Evolutionary conservation across 75 land plant genomes (phyloP).

Genomic region (Sequoia sempervirens): DNA sequence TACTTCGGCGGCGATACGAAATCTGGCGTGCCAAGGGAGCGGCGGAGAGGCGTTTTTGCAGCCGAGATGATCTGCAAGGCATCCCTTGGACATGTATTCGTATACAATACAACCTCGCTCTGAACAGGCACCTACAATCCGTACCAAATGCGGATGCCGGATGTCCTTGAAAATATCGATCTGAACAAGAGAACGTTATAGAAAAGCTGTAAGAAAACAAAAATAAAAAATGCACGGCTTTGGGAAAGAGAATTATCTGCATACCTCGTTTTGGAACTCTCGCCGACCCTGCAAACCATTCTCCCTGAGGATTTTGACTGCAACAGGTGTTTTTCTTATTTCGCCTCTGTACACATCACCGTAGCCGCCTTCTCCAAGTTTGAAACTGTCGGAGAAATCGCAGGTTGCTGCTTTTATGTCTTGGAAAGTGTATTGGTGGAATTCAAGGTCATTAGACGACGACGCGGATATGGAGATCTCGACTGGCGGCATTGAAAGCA

Average conservation of each 20-base stretch:
- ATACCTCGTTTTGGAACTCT: constrained; percentile 62
- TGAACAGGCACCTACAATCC: constrained; percentile 18
- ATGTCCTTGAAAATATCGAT: constrained; percentile 16
- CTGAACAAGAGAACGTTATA: neutral
- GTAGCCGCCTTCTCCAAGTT: constrained; percentile 63
- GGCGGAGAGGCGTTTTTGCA: constrained; percentile 12
- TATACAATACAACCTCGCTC: constrained; percentile 18
- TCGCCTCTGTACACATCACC: constrained; percentile 72
- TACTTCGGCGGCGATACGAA: constrained; percentile 11
- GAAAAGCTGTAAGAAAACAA: neutral
- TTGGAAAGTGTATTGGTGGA: neutral
- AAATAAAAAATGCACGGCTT: neutral
- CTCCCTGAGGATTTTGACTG: constrained; percentile 42
- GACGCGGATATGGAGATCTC: neutral
- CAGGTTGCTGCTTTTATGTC: constrained; percentile 24
- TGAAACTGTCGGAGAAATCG: constrained; percentile 18
- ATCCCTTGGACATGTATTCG: constrained; percentile 39
- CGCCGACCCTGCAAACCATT: constrained; percentile 29
- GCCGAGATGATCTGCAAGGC: constrained; percentile 24
- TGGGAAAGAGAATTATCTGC: neutral
- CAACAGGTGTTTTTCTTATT: constrained; percentile 47
- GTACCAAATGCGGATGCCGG: constrained; percentile 18
- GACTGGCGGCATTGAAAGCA: neutral
- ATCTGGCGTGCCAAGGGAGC: constrained; percentile 12
- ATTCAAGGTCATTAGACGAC: neutral